These are phyloP conservation scores for Prunus fruticosa DNA, from an alignment of 306 rosid species.

Conservation along the genomic window DNA sequence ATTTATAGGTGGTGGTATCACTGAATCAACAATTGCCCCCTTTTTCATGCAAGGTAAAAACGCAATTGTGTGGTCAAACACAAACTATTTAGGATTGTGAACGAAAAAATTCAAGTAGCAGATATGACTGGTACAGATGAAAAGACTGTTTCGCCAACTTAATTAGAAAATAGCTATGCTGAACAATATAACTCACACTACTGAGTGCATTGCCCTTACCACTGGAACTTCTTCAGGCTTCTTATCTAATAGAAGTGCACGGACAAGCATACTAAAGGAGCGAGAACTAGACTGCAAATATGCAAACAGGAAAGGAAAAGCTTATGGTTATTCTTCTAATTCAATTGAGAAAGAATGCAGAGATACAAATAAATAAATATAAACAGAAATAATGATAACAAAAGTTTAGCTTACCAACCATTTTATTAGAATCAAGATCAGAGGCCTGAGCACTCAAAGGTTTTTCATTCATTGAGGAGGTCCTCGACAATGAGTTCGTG, in stretches of 20 bases:
- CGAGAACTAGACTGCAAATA: constrained; percentile 53
- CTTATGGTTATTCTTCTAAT: background rate
- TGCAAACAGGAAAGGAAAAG: background rate
- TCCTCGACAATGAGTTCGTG: constrained; percentile 70
- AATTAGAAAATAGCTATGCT: background rate
- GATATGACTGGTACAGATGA: background rate
- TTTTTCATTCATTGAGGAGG: constrained; percentile 62
- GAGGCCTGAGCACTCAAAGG: constrained; percentile 31
- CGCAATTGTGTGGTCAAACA: background rate
- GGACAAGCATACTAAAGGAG: constrained; percentile 74
- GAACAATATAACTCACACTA: constrained; percentile 3
- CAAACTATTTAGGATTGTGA: background rate
- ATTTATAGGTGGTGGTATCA: background rate
- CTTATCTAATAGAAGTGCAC: constrained; percentile 67
- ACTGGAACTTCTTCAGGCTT: constrained; percentile 88
- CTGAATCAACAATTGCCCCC: background rate
- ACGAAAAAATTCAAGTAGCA: background rate
- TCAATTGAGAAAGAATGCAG: constrained; percentile 15
- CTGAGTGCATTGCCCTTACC: constrained; percentile 41
- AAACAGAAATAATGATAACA: background rate
- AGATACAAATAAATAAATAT: constrained; percentile 14
- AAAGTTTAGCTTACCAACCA: constrained; percentile 62
- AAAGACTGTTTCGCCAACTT: background rate
- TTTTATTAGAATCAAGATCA: constrained; percentile 67
- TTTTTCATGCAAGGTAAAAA: background rate